These are phyloP conservation scores for Cyclotella kingstonii DNA, from an alignment of 108 stramenopile species.

Conservation along the genomic window DNA sequence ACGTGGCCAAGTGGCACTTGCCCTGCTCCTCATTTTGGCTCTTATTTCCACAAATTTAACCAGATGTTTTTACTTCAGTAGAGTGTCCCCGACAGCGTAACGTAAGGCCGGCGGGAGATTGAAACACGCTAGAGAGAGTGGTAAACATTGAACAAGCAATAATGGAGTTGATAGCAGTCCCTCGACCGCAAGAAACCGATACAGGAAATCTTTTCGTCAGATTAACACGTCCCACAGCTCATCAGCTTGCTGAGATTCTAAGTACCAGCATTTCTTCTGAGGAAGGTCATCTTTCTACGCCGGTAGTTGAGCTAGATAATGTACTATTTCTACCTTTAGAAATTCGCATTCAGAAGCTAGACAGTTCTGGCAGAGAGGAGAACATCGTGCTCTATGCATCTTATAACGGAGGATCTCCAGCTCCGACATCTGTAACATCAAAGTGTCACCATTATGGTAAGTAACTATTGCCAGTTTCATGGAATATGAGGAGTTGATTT, in stretches of 20 bases:
- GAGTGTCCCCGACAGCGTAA: too few relatives aligned
- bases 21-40: too few relatives aligned
- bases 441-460: conserved; percentile 1
- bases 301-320: neutral
- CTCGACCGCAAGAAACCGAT: conserved; percentile 10
- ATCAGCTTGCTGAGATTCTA: neutral
- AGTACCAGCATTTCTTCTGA: too few relatives aligned
- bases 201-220: conserved; percentile 5
- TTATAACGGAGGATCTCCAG: conserved; percentile 67
- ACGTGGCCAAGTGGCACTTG: too few relatives aligned
- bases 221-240: neutral
- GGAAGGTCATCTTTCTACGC: conserved; percentile 14
- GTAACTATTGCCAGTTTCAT: too few relatives aligned
- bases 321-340: conserved; percentile 45
- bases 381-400: conserved; percentile 46
- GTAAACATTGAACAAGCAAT: too few relatives aligned
- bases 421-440: conserved; percentile 5
- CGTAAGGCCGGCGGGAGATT: too few relatives aligned
- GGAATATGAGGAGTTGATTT: too few relatives aligned
- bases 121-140: too few relatives aligned
- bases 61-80: too few relatives aligned
- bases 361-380: conserved; percentile 2
- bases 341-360: conserved; percentile 16
- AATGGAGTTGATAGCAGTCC: conserved; percentile 3
- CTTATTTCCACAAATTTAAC: too few relatives aligned